These are phyloP conservation scores for Alternaria burnsii DNA, from an alignment of 2,329 filamentous ascomycete genomes.

Conservation along the genomic window DNA sequence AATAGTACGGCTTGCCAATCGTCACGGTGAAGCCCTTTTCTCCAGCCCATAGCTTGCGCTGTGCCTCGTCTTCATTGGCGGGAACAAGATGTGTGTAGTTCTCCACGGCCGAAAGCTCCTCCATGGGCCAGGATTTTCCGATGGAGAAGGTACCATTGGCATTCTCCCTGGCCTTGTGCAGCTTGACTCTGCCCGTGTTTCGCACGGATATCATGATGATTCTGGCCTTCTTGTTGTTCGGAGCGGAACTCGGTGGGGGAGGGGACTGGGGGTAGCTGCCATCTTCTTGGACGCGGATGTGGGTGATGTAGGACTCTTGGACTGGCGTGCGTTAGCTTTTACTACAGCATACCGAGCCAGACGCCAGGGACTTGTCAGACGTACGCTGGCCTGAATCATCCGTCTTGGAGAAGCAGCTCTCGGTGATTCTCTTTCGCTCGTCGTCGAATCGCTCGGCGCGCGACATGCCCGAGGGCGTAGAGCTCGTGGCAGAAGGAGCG, in stretches of 20 bases:
- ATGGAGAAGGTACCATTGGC: slow-evolving; percentile 93
- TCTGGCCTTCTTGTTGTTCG: slow-evolving; percentile 83
- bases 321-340: slow-evolving; percentile 58
- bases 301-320: slow-evolving; percentile 95
- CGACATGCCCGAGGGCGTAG: slow-evolving; percentile 44
- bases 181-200: slow-evolving; percentile 88
- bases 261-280: slow-evolving; percentile 82
- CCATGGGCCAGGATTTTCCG: slow-evolving; percentile 97
- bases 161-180: slow-evolving; percentile 98
- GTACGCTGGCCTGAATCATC: slow-evolving; percentile 86
- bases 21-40: slow-evolving; percentile 87
- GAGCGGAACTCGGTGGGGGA: slow-evolving; percentile 78
- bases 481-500: slow-evolving; percentile 38
- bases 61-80: slow-evolving; percentile 66
- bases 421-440: slow-evolving; percentile 92
- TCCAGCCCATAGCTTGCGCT: slow-evolving; percentile 77
- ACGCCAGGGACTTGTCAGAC: slow-evolving; percentile 47
- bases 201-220: slow-evolving; percentile 93
- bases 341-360: not conserved
- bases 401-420: slow-evolving; percentile 91
- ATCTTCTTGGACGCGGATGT: slow-evolving; percentile 91
- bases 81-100: slow-evolving; percentile 74
- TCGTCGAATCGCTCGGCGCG: slow-evolving; percentile 91
- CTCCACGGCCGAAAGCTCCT: slow-evolving; percentile 84
- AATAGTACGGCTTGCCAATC: slow-evolving; percentile 94